Evolutionary conservation across 176 grass and related monocot genomes (phyloP), one percentile per base, ranked within the genome.

Genomic region (Oryza meyeriana): DNA sequence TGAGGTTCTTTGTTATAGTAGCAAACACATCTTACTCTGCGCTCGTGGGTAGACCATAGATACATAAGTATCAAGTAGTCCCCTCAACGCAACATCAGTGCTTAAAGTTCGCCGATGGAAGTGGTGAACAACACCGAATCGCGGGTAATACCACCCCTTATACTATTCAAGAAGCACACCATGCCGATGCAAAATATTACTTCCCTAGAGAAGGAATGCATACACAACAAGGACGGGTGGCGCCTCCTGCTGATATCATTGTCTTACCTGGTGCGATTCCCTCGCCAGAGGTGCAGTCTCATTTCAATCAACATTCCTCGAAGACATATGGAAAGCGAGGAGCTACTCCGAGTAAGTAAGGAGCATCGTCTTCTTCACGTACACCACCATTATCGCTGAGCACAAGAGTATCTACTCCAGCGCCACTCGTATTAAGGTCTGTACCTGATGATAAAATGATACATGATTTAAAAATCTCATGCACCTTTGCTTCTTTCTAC

Each of bases 201-300:
- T 72, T 82, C 17, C 68, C 55, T 0, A 9, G 30, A 2, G 52
- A 31, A 4, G 36, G 6, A 1, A 3, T 0, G 0, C 6, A 12
- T 0, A 24, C 0, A 0, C 25, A 6, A 6, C 7, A 45, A 16
- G 68, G 68, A 0, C 3, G 11, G 0, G 1, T 22, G 0, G 0
- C 36, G 0, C 79, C 38, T 0, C 7, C 18, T 0, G 6, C 9
- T 0, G 7, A 45, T 5, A 10, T 72, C 1, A 10, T 65, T 0
- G 1, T 79, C 1, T 24, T 24, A 8, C 27, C 18, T 0, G 1
- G 61, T 5, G 31, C 39, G 3, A n/a, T 5, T 5, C 7, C 27
- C 0, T 18, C 25, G 0, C 0, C 0, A 6, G 16, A 7, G 16
- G 18, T 4, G 0, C 26, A 72, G 8, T 0, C 41, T 44, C 41